These are phyloP conservation scores for Pyrenochaeta sp. DNA, from an alignment of 2,329 filamentous ascomycete species.

Conservation along the genomic window DNA sequence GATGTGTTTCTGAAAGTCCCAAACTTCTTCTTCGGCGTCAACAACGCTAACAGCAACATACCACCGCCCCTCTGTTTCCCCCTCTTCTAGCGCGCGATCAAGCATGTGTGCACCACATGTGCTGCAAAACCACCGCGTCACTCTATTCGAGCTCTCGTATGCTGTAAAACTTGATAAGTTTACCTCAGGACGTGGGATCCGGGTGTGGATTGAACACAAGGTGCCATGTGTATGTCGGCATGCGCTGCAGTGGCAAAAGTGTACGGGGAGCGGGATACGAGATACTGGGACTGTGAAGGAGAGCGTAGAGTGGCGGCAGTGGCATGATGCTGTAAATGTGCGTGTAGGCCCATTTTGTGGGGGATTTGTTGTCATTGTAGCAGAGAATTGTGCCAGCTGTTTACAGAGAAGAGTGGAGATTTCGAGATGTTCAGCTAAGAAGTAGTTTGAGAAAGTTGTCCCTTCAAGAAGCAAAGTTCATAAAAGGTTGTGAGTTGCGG, in stretches of 20 bases:
- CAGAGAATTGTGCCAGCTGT: too few relatives aligned
- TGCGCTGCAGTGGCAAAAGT: conserved; percentile 61
- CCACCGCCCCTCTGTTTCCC: background rate
- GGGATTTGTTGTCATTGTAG: too few relatives aligned
- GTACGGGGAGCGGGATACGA: conserved; percentile 47
- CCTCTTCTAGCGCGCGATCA: conserved; percentile 11
- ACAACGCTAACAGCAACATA: conserved; percentile 38
- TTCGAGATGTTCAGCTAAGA: too few relatives aligned
- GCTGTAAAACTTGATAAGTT: conserved; percentile 48
- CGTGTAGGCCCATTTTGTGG: too few relatives aligned
- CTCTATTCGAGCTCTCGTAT: conserved; percentile 55
- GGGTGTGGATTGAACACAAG: conserved; percentile 56
- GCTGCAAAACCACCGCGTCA: conserved; percentile 59
- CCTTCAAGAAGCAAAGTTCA: too few relatives aligned
- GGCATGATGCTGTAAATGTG: background rate
- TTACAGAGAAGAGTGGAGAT: too few relatives aligned
- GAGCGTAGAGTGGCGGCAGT: conserved; percentile 34
- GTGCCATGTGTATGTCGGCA: conserved; percentile 61
- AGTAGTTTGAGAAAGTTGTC: too few relatives aligned
- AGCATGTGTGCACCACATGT: conserved; percentile 58
- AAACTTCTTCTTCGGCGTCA: conserved; percentile 32
- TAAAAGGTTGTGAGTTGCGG: too few relatives aligned
- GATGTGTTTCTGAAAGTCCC: conserved; percentile 41
- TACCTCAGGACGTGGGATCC: conserved; percentile 49
- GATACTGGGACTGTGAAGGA: conserved; percentile 42